phyloP scores from a whole-genome alignment of 225 moss, liverwort and hornwort genomes.

The Physcomitrium patens region DNA sequence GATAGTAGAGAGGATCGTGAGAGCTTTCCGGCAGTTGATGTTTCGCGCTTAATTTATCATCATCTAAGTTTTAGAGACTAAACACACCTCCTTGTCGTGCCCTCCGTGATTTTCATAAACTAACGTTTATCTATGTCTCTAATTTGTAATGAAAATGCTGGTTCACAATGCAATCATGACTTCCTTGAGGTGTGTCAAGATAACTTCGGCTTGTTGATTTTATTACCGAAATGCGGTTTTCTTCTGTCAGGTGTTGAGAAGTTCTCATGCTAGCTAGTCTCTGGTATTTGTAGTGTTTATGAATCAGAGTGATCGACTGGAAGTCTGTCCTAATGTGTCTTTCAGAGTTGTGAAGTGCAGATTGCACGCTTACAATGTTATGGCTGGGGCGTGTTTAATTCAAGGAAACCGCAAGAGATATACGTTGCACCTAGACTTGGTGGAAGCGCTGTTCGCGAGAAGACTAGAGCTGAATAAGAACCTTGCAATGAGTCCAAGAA shows the following conservation, averaged over 20 bases:
- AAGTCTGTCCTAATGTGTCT: not conserved
- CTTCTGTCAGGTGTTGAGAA: too few relatives aligned
- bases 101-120: not conserved
- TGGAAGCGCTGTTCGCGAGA: constrained; percentile 12
- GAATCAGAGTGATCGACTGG: not conserved
- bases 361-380: not conserved
- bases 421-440: not conserved
- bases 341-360: not conserved
- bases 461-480: constrained; percentile 16
- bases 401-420: constrained; percentile 14
- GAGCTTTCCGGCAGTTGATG: too few relatives aligned
- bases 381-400: not conserved
- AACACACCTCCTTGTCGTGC: not conserved
- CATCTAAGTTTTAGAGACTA: not conserved
- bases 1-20: too few relatives aligned
- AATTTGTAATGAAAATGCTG: not conserved
- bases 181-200: too few relatives aligned
- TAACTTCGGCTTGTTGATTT: too few relatives aligned
- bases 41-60: too few relatives aligned
- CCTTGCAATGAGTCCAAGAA: constrained; percentile 42
- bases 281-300: not conserved
- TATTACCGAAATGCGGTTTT: too few relatives aligned
- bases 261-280: not conserved
- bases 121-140: not conserved
- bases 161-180: too few relatives aligned